Base-by-base conservation (phyloP, 2,329 filamentous ascomycete species). In the Rhynchosporium graminicola region DNA sequence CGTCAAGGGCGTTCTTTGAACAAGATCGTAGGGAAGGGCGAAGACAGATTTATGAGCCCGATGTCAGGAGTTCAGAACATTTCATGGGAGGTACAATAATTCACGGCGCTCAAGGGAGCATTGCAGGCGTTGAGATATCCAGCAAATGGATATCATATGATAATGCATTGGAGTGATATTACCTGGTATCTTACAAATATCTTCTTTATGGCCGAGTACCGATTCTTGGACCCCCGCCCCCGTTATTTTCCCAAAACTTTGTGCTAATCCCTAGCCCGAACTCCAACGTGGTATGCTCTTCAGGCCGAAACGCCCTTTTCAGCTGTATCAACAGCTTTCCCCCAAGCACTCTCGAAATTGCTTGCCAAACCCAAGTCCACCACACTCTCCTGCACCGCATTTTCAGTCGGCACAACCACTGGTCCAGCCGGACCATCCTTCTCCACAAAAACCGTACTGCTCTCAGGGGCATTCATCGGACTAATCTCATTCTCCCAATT, bases 401-500 rank as follows among this genome's bases (percentile, higher is more conserved):
- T 55, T 10, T 60, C 63, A 13, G 51, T 57, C 43, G 64, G 63
- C 28, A 70, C 43, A 12, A 67, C 63, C 47, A 68, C 65, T 56
- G 61, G 52, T 33, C 60, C 65, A 33, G 45, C 60, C 31, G 63
- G 62, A 2, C 57, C 59, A 52, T 66, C 65, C 43, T 68, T 67
- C 45, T 65, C 54, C 4, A 52, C 50, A 10, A 52, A 38, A 1
- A 52, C 33, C 1, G 50, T 52, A 38, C 50, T 52, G 33, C 50
- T 52, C 50, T 52, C 50, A 26, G 46, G 50, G 12, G 66, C 67
- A 9, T 66, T 62, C 52, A 71, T 61, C 1, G 72, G 72, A 20
- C 77, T 79, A 61, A 88, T 84, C 76, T 88, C 86, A 65, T 80
- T 85, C 74, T 87, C 83, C 85, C 86, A 95, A 75, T 96, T 95